Conservation (phyloP, 306 rosid species). For the Castanea sativa region DNA sequence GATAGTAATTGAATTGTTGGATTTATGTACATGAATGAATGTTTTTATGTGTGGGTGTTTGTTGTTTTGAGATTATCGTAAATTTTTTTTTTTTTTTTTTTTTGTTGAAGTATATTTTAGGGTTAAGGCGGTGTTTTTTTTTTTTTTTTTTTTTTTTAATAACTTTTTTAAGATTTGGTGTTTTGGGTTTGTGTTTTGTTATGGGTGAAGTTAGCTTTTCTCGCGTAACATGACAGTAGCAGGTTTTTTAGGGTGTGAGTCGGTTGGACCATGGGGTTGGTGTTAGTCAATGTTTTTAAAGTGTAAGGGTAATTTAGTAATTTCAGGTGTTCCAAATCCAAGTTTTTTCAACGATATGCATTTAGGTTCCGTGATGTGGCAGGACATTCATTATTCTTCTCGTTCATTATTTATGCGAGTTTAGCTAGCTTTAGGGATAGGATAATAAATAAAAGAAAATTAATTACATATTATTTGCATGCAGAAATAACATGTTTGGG, state of each 20-base stretch:
- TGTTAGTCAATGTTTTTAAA: neutral
- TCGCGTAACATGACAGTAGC: conserved; percentile 18
- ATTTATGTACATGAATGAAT: neutral
- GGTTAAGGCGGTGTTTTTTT: neutral
- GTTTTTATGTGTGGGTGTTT: conserved; percentile 9
- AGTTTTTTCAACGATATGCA: neutral
- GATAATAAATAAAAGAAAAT: no score
- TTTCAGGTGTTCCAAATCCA: neutral
- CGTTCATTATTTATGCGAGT: neutral
- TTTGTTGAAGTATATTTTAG: conserved; percentile 6
- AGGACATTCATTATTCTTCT: neutral
- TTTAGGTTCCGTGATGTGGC: neutral
- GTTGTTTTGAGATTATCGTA: conserved; percentile 16
- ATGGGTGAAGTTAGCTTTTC: conserved; percentile 43
- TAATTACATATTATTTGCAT: neutral
- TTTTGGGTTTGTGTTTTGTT: conserved; percentile 13
- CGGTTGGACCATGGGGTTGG: conserved; percentile 14
- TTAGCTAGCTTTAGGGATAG: no score
- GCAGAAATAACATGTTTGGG: neutral
- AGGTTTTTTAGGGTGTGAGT: conserved; percentile 27
- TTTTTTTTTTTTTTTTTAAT: neutral
- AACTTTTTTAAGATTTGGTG: conserved; percentile 21
- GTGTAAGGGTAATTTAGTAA: conserved; percentile 22
- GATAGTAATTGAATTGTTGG: conserved; percentile 15
- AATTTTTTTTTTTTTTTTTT: neutral